A percentile compares a stretch with the other conserved stretches of the same genome.
phyloP scores from a whole-genome alignment of 257 asterid genomes.

The Knoxia roxburghii region DNA sequence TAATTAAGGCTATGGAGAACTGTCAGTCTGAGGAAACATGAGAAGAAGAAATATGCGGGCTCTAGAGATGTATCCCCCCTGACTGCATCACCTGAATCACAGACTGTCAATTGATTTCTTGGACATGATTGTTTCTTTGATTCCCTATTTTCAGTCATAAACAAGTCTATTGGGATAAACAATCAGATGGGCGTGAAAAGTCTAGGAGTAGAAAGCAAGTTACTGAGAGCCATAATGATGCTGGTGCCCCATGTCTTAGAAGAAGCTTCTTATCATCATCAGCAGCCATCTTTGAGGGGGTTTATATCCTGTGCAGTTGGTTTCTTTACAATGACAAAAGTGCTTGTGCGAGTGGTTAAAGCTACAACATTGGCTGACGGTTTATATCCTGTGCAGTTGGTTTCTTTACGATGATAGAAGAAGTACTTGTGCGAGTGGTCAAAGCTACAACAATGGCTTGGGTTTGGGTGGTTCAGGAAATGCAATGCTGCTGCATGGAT shows the following conservation, averaged over 20 bases:
- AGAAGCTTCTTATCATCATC: conserved; percentile 88
- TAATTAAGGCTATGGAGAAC: conserved; percentile 74
- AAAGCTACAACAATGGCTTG: no score
- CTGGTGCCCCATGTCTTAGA: conserved; percentile 54
- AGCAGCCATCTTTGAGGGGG: conserved; percentile 52
- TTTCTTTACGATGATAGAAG: no score
- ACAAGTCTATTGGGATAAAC: conserved; percentile 53
- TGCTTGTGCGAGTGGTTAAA: no score
- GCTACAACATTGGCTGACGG: no score
- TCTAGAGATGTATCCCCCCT: conserved; percentile 52
- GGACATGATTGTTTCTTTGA: conserved; percentile 44
- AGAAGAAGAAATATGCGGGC: conserved; percentile 32
- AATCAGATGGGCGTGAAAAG: conserved; percentile 36
- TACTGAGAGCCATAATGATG: conserved; percentile 35
- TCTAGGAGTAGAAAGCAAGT: conserved; percentile 42
- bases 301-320: no score
- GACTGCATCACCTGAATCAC: conserved; percentile 81
- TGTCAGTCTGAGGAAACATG: conserved; percentile 55
- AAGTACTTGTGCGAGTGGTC: no score
- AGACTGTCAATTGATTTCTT: conserved; percentile 51
- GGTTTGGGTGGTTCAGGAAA: no score
- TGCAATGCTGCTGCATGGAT: no score
- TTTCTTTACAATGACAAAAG: no score
- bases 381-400: no score
- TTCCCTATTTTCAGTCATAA: conserved; percentile 62